These are phyloP conservation scores for Fusarium praegraminearum DNA, from an alignment of 2,329 filamentous ascomycete species.

Conservation along the genomic window DNA sequence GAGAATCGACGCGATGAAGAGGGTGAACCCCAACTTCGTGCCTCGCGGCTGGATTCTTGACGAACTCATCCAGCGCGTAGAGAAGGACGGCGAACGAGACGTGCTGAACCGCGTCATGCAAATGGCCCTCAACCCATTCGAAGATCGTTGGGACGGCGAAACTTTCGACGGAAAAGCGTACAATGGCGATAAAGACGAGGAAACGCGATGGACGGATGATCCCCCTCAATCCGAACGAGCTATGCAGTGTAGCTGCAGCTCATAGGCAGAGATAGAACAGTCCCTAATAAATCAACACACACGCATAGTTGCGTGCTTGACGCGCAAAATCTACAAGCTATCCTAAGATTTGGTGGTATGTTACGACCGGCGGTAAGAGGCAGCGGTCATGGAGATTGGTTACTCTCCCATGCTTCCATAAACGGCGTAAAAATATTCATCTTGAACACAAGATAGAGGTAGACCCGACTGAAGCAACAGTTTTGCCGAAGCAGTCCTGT, in stretches of 20 bases:
- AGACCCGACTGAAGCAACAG: constrained; percentile 68
- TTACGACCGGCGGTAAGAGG: constrained; percentile 82
- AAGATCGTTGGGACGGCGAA: constrained; percentile 76
- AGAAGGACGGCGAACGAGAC: constrained; percentile 84
- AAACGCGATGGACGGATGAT: constrained; percentile 85
- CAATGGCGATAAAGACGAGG: constrained; percentile 75
- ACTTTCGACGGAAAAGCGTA: constrained; percentile 62
- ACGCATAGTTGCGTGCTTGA: neutral
- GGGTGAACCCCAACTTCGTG: constrained; percentile 92
- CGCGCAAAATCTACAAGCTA: constrained; percentile 24
- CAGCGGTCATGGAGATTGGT: constrained; percentile 69
- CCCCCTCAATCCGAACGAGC: constrained; percentile 82
- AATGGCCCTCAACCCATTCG: constrained; percentile 85
- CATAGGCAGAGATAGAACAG: constrained; percentile 60
- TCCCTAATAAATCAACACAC: neutral
- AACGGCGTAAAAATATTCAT: constrained; percentile 70
- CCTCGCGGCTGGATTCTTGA: constrained; percentile 93
- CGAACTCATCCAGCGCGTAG: constrained; percentile 89
- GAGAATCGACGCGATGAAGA: constrained; percentile 80
- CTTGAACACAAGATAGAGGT: constrained; percentile 81
- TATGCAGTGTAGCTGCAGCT: constrained; percentile 96
- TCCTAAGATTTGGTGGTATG: constrained; percentile 56
- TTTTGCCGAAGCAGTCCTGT: constrained; percentile 53
- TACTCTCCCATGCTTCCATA: constrained; percentile 78
- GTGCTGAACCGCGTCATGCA: constrained; percentile 83